phyloP scores from a whole-genome alignment of 2,329 filamentous ascomycete species.

The Phialophora tarda region DNA sequence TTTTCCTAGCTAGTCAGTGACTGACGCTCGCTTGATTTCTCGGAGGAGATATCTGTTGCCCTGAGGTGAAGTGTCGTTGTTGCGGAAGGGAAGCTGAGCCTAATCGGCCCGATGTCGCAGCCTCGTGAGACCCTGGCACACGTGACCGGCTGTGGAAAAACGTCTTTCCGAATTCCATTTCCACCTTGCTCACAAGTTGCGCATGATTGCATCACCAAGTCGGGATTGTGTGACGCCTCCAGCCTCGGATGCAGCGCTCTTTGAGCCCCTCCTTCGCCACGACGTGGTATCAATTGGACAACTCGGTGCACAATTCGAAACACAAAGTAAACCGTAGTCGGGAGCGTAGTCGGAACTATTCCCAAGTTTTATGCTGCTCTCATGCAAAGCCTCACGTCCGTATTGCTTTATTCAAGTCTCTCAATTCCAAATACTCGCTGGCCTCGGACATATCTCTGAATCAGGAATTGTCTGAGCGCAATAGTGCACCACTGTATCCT shows the following conservation, averaged over 20 bases:
- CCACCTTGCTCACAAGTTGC: background rate
- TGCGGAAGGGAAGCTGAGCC: background rate
- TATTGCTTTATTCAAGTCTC: background rate
- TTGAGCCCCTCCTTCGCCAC: background rate
- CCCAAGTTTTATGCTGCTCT: conserved; percentile 1
- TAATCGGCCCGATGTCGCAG: background rate
- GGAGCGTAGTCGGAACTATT: too few relatives aligned
- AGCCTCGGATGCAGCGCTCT: background rate
- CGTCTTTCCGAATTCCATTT: background rate
- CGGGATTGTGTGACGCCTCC: background rate
- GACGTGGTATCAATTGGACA: background rate
- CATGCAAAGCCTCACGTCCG: conserved; percentile 10
- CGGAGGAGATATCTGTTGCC: conserved; percentile 6
- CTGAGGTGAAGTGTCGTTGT: background rate
- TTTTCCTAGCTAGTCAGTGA: conserved; percentile 7
- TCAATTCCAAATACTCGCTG: background rate
- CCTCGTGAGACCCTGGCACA: background rate
- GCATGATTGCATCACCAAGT: background rate
- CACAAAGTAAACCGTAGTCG: background rate
- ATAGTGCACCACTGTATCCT: background rate
- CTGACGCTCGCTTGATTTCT: conserved; percentile 13
- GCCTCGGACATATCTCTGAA: conserved; percentile 5
- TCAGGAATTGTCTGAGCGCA: background rate
- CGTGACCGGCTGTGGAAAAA: background rate
- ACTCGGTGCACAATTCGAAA: background rate